Conservation (phyloP, 2,329 filamentous ascomycete genomes). For the Lachnellula occidentalis region DNA sequence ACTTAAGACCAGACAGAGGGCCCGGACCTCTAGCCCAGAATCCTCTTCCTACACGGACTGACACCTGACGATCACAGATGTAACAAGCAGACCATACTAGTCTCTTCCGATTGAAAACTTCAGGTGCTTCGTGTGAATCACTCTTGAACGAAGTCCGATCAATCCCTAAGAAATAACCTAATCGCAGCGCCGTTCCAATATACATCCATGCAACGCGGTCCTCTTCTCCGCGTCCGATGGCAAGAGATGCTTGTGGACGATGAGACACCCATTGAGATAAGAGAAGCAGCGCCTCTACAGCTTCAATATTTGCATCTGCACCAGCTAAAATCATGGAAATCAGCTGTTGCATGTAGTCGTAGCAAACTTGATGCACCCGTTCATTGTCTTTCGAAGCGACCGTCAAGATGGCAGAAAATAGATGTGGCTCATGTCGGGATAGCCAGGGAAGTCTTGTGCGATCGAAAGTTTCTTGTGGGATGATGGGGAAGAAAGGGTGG, state of each 20-base stretch:
- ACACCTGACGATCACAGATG: conserved; percentile 57
- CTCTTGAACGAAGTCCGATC: conserved; percentile 63
- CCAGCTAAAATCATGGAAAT: conserved; percentile 63
- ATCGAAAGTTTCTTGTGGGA: conserved; percentile 45
- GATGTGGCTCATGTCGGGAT: conserved; percentile 56
- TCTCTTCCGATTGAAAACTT: conserved; percentile 55
- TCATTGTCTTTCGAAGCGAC: conserved; percentile 67
- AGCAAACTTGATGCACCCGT: conserved; percentile 59
- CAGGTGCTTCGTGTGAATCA: conserved; percentile 52
- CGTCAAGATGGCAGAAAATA: conserved; percentile 64
- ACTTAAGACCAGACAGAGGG: conserved; percentile 51
- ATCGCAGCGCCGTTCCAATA: conserved; percentile 62
- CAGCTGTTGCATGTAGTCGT: conserved; percentile 63
- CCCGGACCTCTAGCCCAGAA: conserved; percentile 71
- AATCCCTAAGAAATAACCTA: conserved; percentile 64
- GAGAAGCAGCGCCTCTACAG: conserved; percentile 63
- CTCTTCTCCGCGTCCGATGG: conserved; percentile 65
- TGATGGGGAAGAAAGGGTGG: conserved; percentile 65
- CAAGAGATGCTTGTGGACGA: conserved; percentile 25
- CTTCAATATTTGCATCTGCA: conserved; percentile 61
- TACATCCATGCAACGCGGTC: conserved; percentile 75
- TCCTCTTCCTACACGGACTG: conserved; percentile 64
- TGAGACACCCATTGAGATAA: conserved; percentile 61
- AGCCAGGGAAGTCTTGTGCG: conserved; percentile 46
- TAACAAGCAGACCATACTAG: conserved; percentile 67